phyloP scores from a whole-genome alignment of 1,139 yeast genomes.

The Scheffersomyces segobiensis region DNA sequence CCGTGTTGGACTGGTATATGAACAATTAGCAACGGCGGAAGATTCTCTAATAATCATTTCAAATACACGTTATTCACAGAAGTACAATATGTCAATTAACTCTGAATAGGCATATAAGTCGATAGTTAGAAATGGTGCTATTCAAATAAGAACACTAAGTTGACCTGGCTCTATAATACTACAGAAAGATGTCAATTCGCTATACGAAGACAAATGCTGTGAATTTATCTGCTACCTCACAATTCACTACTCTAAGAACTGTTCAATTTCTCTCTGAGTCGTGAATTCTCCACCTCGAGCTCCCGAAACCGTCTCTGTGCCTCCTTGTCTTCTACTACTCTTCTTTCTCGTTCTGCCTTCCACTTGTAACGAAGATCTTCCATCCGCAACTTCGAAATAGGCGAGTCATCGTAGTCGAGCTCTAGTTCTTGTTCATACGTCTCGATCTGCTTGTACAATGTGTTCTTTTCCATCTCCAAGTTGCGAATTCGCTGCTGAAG shows the following conservation, averaged over 20 bases:
- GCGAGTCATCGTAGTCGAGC: constrained; percentile 16
- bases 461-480: constrained; percentile 26
- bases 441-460: constrained; percentile 21
- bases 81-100: too few species aligned
- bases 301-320: constrained; percentile 52
- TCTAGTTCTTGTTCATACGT: constrained; percentile 12
- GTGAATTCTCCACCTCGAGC: constrained; percentile 55
- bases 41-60: too few species aligned
- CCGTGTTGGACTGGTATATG: too few species aligned
- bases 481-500: constrained; percentile 34
- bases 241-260: neutral
- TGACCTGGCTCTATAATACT: too few species aligned
- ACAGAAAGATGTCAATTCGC: too few species aligned
- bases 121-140: too few species aligned
- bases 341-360: constrained; percentile 70
- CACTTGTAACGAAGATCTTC: constrained; percentile 64
- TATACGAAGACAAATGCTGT: too few species aligned
- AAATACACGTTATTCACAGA: too few species aligned
- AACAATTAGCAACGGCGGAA: too few species aligned
- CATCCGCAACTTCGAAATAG: constrained; percentile 49
- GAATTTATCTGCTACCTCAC: neutral
- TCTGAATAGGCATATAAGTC: too few species aligned
- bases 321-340: constrained; percentile 60
- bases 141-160: too few species aligned
- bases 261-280: constrained; percentile 26